Percentiles rank a stretch among this genome's conserved stretches.
phyloP scores from a whole-genome alignment of 192 early-diverging fungal genomes.

The Haplosporangium gracile region DNA sequence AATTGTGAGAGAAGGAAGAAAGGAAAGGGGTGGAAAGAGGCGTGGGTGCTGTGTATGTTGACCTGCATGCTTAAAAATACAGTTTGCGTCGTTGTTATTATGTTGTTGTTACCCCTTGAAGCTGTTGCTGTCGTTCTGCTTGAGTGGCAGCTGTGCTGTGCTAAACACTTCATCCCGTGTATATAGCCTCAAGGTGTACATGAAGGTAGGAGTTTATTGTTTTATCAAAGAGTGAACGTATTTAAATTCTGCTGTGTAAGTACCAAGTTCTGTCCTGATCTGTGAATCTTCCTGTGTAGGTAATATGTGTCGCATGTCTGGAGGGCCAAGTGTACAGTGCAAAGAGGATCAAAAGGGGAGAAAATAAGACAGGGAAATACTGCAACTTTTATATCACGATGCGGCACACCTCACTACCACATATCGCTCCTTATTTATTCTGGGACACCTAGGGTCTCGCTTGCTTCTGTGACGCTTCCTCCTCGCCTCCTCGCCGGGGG shows the following conservation, averaged over 20 bases:
- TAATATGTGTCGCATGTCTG: background rate
- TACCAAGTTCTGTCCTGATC: background rate
- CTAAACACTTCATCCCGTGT: background rate
- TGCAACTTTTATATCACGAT: background rate
- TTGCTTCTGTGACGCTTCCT: background rate
- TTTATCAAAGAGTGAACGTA: background rate
- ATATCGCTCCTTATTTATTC: background rate
- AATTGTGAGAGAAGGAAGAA: background rate
- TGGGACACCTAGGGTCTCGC: background rate
- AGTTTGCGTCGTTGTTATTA: background rate
- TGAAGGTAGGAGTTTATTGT: background rate
- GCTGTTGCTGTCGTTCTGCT: background rate
- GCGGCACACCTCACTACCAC: background rate
- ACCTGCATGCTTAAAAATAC: conserved; percentile 23
- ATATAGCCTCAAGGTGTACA: background rate
- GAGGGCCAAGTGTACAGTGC: background rate
- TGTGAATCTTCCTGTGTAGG: background rate
- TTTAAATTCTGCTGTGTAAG: background rate
- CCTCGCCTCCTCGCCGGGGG: no score
- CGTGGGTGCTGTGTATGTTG: background rate
- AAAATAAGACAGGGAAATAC: background rate
- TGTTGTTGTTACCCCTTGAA: background rate
- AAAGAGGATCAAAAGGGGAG: no score
- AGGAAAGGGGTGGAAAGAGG: background rate
- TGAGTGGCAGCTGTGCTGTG: background rate